phyloP scores from a whole-genome alignment of 2,329 filamentous ascomycete species.

The Scedosporium aurantiacum region DNA sequence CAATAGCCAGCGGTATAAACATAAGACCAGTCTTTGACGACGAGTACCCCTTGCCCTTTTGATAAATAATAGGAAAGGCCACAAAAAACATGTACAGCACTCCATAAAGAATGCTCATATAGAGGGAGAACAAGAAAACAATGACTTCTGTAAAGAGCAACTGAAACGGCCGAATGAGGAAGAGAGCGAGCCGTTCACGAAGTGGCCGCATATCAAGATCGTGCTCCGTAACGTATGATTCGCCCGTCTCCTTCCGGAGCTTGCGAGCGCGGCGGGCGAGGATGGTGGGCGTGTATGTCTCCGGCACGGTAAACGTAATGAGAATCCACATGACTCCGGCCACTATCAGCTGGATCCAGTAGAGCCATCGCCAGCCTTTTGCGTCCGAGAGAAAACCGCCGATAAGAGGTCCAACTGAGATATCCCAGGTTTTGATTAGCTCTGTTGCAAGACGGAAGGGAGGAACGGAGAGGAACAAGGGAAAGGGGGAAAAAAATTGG shows the following conservation, averaged over 20 bases:
- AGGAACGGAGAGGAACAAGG: too few relatives aligned
- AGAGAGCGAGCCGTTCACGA: slow-evolving; percentile 39
- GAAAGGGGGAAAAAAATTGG: background rate
- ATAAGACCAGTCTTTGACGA: slow-evolving; percentile 48
- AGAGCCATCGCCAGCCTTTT: slow-evolving; percentile 54
- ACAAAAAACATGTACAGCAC: slow-evolving; percentile 44
- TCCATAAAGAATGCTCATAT: slow-evolving; percentile 49
- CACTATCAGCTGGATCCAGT: slow-evolving; percentile 51
- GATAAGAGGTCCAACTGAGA: slow-evolving; percentile 41
- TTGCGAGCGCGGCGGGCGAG: slow-evolving; percentile 39
- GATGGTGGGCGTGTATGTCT: slow-evolving; percentile 50
- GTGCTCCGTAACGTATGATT: slow-evolving; percentile 40
- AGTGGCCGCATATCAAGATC: slow-evolving; percentile 33
- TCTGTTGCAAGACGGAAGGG: too few relatives aligned
- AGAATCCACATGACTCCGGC: slow-evolving; percentile 46
- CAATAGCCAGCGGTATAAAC: slow-evolving; percentile 47
- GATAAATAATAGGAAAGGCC: slow-evolving; percentile 52
- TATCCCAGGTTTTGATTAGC: background rate
- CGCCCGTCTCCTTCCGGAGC: slow-evolving; percentile 40
- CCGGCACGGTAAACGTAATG: slow-evolving; percentile 39
- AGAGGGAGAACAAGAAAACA: slow-evolving; percentile 50
- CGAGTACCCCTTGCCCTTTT: slow-evolving; percentile 44
- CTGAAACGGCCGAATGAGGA: slow-evolving; percentile 52
- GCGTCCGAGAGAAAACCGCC: slow-evolving; percentile 52
- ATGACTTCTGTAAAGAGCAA: slow-evolving; percentile 58